These are phyloP conservation scores for Malassezia brasiliensis DNA, from an alignment of 1,284 basidiomycete genomes.

Conservation along the genomic window DNA sequence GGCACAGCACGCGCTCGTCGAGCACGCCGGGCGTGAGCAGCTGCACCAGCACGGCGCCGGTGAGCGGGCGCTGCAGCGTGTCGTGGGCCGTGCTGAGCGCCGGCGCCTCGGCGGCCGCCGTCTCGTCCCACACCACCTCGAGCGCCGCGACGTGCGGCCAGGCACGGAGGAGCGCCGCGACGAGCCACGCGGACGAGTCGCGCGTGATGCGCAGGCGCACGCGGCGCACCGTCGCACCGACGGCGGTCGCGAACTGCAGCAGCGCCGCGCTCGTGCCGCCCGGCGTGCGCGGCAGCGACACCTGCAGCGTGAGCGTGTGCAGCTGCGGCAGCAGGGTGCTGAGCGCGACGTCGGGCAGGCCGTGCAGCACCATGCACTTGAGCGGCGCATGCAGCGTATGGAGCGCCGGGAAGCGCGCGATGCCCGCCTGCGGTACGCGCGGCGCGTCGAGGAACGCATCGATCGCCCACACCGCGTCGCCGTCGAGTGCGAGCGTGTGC, in stretches of 20 bases:
- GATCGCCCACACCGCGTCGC: conserved; percentile 9
- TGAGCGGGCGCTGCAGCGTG: neutral
- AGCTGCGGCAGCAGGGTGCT: neutral
- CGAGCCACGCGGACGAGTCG: conserved; percentile 5
- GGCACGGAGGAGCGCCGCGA: neutral
- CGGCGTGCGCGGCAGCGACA: conserved; percentile 2
- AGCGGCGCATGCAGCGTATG: conserved; percentile 6
- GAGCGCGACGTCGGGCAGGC: neutral
- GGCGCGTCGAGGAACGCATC: neutral
- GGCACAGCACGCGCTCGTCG: conserved; percentile 3
- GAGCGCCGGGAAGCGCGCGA: neutral
- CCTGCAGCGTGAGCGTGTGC: neutral
- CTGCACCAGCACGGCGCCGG: conserved; percentile 1
- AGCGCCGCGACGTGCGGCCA: conserved; percentile 1
- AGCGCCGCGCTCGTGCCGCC: conserved; percentile 2
- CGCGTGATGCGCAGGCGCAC: neutral
- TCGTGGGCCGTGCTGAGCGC: neutral
- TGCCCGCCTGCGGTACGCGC: neutral
- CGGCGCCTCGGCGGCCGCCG: neutral
- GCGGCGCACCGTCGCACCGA: neutral
- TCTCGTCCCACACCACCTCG: conserved; percentile 5
- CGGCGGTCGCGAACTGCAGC: conserved; percentile 1
- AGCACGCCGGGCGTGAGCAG: conserved; percentile 7
- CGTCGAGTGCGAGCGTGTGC: neutral
- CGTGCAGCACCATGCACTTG: neutral